Evolutionary conservation across 2,329 filamentous ascomycete genomes (phyloP), one percentile per base, ranked within the genome.

Genomic region (Exophiala bonariae): DNA sequence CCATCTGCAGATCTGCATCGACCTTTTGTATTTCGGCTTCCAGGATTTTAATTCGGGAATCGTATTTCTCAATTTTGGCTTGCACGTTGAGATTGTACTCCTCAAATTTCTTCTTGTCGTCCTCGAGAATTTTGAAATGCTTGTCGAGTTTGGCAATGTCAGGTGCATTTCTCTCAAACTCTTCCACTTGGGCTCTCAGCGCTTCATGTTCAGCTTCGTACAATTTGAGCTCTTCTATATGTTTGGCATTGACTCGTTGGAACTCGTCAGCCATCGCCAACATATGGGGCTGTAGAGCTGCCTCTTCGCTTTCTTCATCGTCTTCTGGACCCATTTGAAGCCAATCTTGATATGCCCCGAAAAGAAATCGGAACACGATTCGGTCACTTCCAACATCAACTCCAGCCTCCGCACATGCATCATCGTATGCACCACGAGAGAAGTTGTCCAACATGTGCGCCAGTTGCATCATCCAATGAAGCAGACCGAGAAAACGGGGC

Each of bases 401-500:
- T 2, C 92, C 93, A 22, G 83, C 85, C 60, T 96, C 92, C 33
- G 86, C 78, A 64, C 90, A 96, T 1, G 90, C 91, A 42, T 96
- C 87, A 57, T 96, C 90, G 66, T 96, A 99, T 37, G 83, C 82
- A 49, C 90, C 86, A 44, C 74, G 68, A 1, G 81, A 75, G 63
- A 91, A 97, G 17, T 87, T 81, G 53, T 97, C 91, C 63, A 97
- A 81, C 85, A 97, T 95, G 59, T 92, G 85, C 3, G 89, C 89
- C 41, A 99, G 75, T 68, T 97, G 91, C 92, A 99, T 96, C 83
- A 99, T 92, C 93, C 93, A 99, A 71, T 99, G 91, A 41, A 99
- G 76, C 65, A 99, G 75, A 0, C 91, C 93, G 10, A 99, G 75
- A 62, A 99, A 97, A 0, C 89, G 93, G 53, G 87, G 87, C 93